These are phyloP conservation scores for Phytophthora europaea DNA, from an alignment of 352 stramenopile species.

Conservation along the genomic window DNA sequence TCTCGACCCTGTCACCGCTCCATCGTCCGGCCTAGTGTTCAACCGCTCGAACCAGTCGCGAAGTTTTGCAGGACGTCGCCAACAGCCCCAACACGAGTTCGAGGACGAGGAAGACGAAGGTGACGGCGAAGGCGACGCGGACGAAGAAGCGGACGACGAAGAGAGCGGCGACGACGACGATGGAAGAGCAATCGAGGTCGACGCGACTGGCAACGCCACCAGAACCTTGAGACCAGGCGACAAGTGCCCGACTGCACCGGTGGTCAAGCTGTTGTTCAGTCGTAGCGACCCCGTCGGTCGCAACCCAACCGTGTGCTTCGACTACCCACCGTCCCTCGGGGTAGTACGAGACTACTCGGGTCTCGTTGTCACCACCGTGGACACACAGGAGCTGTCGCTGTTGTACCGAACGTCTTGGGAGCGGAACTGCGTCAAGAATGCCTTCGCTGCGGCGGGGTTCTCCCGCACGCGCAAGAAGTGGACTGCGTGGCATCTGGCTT, in stretches of 20 bases:
- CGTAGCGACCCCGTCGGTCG: conserved; percentile 51
- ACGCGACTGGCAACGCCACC: not conserved
- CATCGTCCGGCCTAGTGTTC: not conserved
- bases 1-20: not conserved
- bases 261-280: conserved; percentile 71
- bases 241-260: conserved; percentile 45
- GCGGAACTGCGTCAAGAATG: conserved; percentile 94
- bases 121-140: conserved; percentile 42
- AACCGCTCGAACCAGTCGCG: conserved; percentile 14
- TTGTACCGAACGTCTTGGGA: conserved; percentile 93
- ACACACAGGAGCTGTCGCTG: conserved; percentile 47
- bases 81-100: conserved; percentile 31
- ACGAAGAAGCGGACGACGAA: conserved; percentile 62
- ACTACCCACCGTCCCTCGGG: conserved; percentile 84
- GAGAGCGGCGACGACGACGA: conserved; percentile 47
- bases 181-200: conserved; percentile 1
- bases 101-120: conserved; percentile 37
- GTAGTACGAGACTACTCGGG: conserved; percentile 52
- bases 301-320: conserved; percentile 88
- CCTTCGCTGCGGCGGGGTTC: conserved; percentile 84
- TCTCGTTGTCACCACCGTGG: conserved; percentile 49
- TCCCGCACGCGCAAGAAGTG: conserved; percentile 69
- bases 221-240: conserved; percentile 28
- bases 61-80: not conserved
- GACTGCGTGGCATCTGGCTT: conserved; percentile 67